A percentile compares a stretch with the other conserved stretches of the same genome.
Evolutionary conservation across 2,329 filamentous ascomycete genomes (phyloP).

Genomic region (Botrytis elliptica): DNA sequence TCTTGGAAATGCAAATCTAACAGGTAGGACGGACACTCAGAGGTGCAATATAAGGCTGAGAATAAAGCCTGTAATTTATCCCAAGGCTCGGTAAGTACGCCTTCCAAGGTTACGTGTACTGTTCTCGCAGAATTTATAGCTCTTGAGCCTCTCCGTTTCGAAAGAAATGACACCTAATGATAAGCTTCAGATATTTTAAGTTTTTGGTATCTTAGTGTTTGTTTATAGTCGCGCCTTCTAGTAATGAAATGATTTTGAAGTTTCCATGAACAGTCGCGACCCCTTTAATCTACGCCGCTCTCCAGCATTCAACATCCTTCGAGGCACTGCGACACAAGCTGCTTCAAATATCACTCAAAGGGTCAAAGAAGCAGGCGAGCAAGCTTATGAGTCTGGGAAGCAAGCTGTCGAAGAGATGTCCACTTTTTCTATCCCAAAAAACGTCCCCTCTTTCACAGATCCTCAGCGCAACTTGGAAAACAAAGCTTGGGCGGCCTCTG

Average conservation of each 20-base stretch:
- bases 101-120: slow-evolving; percentile 15
- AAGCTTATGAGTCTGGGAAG: slow-evolving; percentile 47
- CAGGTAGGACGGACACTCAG: not conserved
- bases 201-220: slow-evolving; percentile 4
- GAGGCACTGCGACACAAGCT: slow-evolving; percentile 48
- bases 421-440: slow-evolving; percentile 64
- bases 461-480: slow-evolving; percentile 66
- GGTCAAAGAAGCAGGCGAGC: slow-evolving; percentile 50
- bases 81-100: slow-evolving; percentile 15
- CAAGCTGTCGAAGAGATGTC: slow-evolving; percentile 51
- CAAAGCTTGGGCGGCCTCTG: slow-evolving; percentile 59
- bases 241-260: slow-evolving; percentile 30
- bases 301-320: slow-evolving; percentile 52
- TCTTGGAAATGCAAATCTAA: not conserved
- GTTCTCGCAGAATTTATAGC: not conserved
- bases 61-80: slow-evolving; percentile 6
- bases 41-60: not conserved
- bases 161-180: slow-evolving; percentile 5
- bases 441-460: slow-evolving; percentile 67
- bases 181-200: not conserved
- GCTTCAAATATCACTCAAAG: slow-evolving; percentile 47
- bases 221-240: slow-evolving; percentile 28
- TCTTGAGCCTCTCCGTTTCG: not conserved
- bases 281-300: slow-evolving; percentile 41
- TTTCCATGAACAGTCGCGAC: slow-evolving; percentile 42